Conservation (phyloP, 495 filamentous ascomycete genomes). For the Penicillium argentinense region DNA sequence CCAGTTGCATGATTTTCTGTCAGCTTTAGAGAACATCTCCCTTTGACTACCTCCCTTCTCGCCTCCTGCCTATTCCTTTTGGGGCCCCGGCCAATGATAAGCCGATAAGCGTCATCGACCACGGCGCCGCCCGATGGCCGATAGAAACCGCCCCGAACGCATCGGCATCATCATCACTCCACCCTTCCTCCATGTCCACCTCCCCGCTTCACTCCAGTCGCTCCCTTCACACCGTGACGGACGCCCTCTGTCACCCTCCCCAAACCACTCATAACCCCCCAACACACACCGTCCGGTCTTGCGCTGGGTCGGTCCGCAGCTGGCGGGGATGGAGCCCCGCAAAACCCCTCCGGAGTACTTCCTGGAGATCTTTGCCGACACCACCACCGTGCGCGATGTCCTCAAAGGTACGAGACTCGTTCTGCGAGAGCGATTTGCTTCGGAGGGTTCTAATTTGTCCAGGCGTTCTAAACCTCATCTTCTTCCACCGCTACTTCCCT, state of each 20-base stretch:
- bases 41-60: too few relatives aligned
- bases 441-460: neutral
- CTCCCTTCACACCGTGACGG: too few relatives aligned
- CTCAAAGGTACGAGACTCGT: conserved; percentile 66
- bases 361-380: conserved; percentile 81
- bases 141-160: conserved; percentile 25
- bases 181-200: conserved; percentile 9
- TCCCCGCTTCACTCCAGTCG: neutral
- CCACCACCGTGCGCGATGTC: conserved; percentile 80
- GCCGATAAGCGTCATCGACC: conserved; percentile 27
- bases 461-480: conserved; percentile 96
- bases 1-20: too few relatives aligned
- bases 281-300: conserved; percentile 5
- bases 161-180: conserved; percentile 16
- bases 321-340: conserved; percentile 54
- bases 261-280: neutral
- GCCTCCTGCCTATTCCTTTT: too few relatives aligned
- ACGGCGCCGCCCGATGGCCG: conserved; percentile 27
- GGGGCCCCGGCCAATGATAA: conserved; percentile 22
- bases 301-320: conserved; percentile 22
- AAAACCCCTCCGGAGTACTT: conserved; percentile 76
- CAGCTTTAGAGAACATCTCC: too few relatives aligned
- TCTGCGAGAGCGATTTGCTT: too few relatives aligned
- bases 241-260: too few relatives aligned
- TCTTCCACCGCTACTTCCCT: conserved; percentile 98